These are phyloP conservation scores for Myrica gale DNA, from an alignment of 306 rosid genomes.

Conservation along the genomic window DNA sequence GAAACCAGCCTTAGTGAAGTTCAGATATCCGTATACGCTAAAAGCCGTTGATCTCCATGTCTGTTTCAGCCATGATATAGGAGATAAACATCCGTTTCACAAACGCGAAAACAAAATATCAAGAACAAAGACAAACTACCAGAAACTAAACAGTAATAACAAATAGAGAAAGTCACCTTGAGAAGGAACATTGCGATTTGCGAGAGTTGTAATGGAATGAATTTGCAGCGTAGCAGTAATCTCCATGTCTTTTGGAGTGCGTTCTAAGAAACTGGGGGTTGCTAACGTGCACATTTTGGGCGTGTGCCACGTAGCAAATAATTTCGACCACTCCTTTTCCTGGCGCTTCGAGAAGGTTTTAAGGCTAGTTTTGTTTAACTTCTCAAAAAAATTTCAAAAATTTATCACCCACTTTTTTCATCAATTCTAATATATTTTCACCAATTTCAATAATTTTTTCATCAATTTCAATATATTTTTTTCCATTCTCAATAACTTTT, in stretches of 20 bases:
- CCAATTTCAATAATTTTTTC: too few species aligned
- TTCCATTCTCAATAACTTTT: too few species aligned
- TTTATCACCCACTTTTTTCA: too few species aligned
- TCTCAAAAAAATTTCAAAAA: too few species aligned
- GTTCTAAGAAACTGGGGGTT: neutral
- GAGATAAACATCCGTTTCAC: too few species aligned
- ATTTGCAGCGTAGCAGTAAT: conserved; percentile 11
- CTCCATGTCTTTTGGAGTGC: neutral
- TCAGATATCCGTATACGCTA: conserved; percentile 70
- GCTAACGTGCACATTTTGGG: neutral
- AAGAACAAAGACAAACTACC: neutral
- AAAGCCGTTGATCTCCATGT: conserved; percentile 80
- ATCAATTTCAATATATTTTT: too few species aligned
- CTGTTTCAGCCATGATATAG: conserved; percentile 25
- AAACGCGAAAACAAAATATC: neutral
- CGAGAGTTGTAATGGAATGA: conserved; percentile 31
- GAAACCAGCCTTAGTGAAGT: conserved; percentile 86
- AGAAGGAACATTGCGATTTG: conserved; percentile 72
- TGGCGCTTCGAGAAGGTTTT: neutral
- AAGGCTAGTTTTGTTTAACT: too few species aligned
- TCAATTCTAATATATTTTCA: too few species aligned
- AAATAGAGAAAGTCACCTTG: conserved; percentile 38
- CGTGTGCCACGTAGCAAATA: neutral
- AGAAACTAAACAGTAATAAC: neutral
- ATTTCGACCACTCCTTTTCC: neutral